Evolutionary conservation across 805 yeast genomes (phyloP).

Genomic region (Cyberlindnera subsufficiens): DNA sequence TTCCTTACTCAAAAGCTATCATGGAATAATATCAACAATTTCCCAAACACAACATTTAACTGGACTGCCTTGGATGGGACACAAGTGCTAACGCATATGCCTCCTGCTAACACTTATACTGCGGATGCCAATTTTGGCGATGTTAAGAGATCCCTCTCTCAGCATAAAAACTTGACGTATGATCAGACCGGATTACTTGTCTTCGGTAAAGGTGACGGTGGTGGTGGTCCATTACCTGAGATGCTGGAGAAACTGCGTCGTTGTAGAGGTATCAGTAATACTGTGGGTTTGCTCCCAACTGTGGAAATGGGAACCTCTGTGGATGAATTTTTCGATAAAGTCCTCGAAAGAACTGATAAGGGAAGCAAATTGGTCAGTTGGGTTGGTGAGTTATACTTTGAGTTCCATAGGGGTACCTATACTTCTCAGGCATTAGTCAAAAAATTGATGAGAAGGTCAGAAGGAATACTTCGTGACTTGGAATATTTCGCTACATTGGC

Average conservation of each 20-base stretch:
- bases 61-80: conserved; percentile 96
- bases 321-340: conserved; percentile 70
- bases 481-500: conserved; percentile 79
- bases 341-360: conserved; percentile 54
- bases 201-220: conserved; percentile 96
- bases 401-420: conserved; percentile 95
- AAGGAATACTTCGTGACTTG: conserved; percentile 74
- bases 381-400: conserved; percentile 92
- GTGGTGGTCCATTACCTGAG: conserved; percentile 95
- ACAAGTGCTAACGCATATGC: conserved; percentile 94
- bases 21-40: conserved; percentile 91
- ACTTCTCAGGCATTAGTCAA: conserved; percentile 90
- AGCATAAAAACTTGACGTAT: conserved; percentile 78
- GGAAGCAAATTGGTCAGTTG: conserved; percentile 76
- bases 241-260: conserved; percentile 92
- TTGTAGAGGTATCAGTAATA: conserved; percentile 80
- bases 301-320: conserved; percentile 69
- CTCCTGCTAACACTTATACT: conserved; percentile 94
- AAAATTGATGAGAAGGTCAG: conserved; percentile 70
- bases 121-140: conserved; percentile 93
- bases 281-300: conserved; percentile 74
- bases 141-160: conserved; percentile 69
- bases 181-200: conserved; percentile 77
- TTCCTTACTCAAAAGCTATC: conserved; percentile 91
- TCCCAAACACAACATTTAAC: conserved; percentile 87